Evolutionary conservation across 768 basidiomycete species (phyloP), one percentile per base, ranked within the genome.

Genomic region (Leccinellum luteum): DNA sequence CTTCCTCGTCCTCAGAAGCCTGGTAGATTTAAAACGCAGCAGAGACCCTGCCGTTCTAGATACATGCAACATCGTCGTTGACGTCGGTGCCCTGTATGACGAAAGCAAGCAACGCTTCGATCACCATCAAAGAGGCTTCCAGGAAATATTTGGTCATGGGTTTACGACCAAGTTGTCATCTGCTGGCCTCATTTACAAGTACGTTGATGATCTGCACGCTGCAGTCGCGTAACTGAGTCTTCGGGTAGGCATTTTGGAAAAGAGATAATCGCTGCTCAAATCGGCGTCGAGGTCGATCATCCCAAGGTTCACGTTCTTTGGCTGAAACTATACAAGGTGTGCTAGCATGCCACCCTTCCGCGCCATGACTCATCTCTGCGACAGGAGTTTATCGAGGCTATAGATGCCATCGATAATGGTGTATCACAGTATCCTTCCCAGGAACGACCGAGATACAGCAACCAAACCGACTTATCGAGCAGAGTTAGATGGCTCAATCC

Each of bases 181-280:
- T 15, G 96, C 96, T 2, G 96, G 96, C 14, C 76, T 99, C 62
- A 82, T 99, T 32, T 98, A 96, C 84, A 99, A 98, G 96, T 92
- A 65, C 56, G 85, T 74, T 7, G 12, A 21, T 51, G 38, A 14
- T 55, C 21, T 34, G 32, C 54, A 30, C 44, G 35, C 49, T 38
- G 6, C 47, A 38, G 17, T 60, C 34, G 21, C 34, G 49, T 48
- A 34, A 27, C 58, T 58, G 44, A 55, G 3, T 38, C 52, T 54
- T 48, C 31, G 52, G 19, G 34, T 19, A 93, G 92, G 71, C 95
- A 96, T 71, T 96, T 92, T 66, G 94, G 94, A 7, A 81, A 85
- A 66, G 87, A 94, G 62, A 85, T 98, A 60, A 86, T 99, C 57
- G 81, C 90, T 14, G 81, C 81, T 60, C 74, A 77, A 48, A 76